Percentiles rank a stretch among this genome's conserved stretches.
Conservation (phyloP, 164 flowering plant species). For the Vitis cinerea region DNA sequence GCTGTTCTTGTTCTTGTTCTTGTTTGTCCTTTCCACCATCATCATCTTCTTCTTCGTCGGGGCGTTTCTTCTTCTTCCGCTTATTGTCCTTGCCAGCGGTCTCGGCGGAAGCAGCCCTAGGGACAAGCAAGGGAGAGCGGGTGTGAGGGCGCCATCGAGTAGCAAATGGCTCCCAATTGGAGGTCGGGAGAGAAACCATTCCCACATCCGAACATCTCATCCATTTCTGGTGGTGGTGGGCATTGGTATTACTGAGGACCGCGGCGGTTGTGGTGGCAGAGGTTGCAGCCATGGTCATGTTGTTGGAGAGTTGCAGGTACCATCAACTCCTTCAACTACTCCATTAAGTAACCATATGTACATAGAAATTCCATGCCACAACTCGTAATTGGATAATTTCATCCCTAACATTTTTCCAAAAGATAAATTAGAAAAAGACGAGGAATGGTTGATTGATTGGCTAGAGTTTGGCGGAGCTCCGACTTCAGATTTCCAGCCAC, state of each 20-base stretch:
- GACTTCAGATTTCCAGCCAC: too few species aligned
- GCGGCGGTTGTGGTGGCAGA: not conserved
- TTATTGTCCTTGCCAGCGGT: not conserved
- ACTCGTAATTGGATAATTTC: too few species aligned
- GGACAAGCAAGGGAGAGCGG: not conserved
- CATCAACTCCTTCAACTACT: too few species aligned
- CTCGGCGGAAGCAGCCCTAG: constrained; percentile 16
- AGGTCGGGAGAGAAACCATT: constrained; percentile 10
- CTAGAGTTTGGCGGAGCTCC: too few species aligned
- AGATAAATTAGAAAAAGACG: too few species aligned
- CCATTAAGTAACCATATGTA: too few species aligned
- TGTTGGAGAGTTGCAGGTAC: not conserved
- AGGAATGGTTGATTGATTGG: too few species aligned
- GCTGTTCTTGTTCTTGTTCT: constrained; percentile 7
- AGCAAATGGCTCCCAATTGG: constrained; percentile 6
- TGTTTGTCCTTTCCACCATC: not conserved
- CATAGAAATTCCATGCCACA: too few species aligned
- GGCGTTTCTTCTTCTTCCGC: not conserved
- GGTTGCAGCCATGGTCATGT: constrained; percentile 3
- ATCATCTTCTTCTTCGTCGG: not conserved
- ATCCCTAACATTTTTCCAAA: too few species aligned
- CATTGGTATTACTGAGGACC: not conserved
- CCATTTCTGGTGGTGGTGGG: constrained; percentile 1
- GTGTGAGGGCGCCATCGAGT: not conserved
- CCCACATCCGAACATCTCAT: constrained; percentile 12